A percentile compares a stretch with the other conserved stretches of the same genome.
These are phyloP conservation scores for Stemphylium vesicarium DNA, from an alignment of 2,329 filamentous ascomycete species.

Conservation along the genomic window DNA sequence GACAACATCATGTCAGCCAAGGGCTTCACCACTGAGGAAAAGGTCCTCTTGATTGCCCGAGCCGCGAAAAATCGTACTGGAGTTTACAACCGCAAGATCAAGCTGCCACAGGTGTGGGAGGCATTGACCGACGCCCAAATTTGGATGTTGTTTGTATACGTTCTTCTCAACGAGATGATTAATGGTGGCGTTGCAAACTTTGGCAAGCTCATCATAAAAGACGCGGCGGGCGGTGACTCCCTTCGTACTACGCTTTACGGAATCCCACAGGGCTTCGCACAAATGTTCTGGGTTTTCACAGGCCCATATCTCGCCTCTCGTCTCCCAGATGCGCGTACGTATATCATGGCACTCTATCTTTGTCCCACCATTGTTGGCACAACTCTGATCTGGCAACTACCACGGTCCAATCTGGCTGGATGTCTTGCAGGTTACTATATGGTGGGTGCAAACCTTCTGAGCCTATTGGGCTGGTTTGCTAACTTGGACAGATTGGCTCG, in stretches of 20 bases:
- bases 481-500: slow-evolving; percentile 32
- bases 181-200: slow-evolving; percentile 63
- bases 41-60: slow-evolving; percentile 51
- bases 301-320: slow-evolving; percentile 60
- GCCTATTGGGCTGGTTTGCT: slow-evolving; percentile 13
- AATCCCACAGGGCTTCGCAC: slow-evolving; percentile 62
- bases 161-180: slow-evolving; percentile 60
- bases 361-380: slow-evolving; percentile 60
- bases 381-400: slow-evolving; percentile 59
- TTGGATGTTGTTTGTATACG: slow-evolving; percentile 55
- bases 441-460: slow-evolving; percentile 3
- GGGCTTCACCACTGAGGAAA: slow-evolving; percentile 53
- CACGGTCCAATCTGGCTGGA: slow-evolving; percentile 52
- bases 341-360: slow-evolving; percentile 60
- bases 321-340: slow-evolving; percentile 59
- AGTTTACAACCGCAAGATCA: slow-evolving; percentile 57
- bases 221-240: slow-evolving; percentile 50
- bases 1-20: slow-evolving; percentile 53
- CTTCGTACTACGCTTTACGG: slow-evolving; percentile 60
- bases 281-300: slow-evolving; percentile 60
- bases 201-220: slow-evolving; percentile 62
- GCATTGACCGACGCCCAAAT: slow-evolving; percentile 55
- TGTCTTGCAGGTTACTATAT: slow-evolving; percentile 62
- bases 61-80: slow-evolving; percentile 47
- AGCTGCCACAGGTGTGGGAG: slow-evolving; percentile 57